These are phyloP conservation scores for Tulasnella sp. DNA, from an alignment of 768 basidiomycete species.

Conservation along the genomic window DNA sequence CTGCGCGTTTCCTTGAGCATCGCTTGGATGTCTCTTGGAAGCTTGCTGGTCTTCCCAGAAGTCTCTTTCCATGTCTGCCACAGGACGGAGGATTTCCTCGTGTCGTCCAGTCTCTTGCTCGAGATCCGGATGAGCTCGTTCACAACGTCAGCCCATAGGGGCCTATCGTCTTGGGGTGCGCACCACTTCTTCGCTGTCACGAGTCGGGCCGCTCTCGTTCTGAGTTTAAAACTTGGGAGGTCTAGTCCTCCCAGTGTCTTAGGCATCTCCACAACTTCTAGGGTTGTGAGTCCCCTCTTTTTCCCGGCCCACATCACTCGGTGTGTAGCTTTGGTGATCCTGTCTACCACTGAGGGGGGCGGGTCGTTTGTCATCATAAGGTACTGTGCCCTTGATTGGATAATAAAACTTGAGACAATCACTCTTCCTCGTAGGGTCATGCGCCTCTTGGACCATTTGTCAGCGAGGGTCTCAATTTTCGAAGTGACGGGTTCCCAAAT, in stretches of 20 bases:
- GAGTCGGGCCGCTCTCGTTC: not conserved
- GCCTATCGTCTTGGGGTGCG: not conserved
- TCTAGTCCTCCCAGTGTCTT: not conserved
- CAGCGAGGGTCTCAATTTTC: slow-evolving; percentile 1
- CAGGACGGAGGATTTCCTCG: not conserved
- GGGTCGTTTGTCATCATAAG: slow-evolving; percentile 5
- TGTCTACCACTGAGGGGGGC: not conserved
- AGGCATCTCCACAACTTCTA: not conserved
- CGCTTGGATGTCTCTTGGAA: not conserved
- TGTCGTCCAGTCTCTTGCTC: not conserved
- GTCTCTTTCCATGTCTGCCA: not conserved
- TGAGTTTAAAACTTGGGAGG: not conserved
- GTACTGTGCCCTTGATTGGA: not conserved
- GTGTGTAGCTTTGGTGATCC: not conserved
- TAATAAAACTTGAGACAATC: not conserved
- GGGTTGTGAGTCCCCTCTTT: not conserved
- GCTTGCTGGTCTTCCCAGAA: not conserved
- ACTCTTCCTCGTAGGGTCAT: slow-evolving; percentile 1
- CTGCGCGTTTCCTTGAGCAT: not conserved
- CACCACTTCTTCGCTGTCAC: not conserved
- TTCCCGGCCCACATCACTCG: slow-evolving; percentile 1
- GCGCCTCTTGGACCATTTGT: slow-evolving; percentile 3
- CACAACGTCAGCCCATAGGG: not conserved
- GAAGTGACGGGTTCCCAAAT: slow-evolving; percentile 18
- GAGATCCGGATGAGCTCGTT: not conserved